Evolutionary conservation across 306 rosid genomes (phyloP).

Genomic region (Lagenaria siceraria): DNA sequence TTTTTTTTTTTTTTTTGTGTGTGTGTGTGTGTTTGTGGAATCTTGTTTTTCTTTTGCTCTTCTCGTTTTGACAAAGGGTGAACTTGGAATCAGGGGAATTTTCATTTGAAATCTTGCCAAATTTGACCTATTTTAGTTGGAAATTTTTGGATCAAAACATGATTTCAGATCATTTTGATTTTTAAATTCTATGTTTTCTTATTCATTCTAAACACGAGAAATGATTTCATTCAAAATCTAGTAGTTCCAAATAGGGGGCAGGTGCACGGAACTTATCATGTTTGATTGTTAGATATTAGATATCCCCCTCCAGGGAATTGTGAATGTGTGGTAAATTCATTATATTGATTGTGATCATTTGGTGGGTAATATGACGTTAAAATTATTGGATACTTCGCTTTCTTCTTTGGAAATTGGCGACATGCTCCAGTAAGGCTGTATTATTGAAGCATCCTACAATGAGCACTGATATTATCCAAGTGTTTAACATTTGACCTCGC

Average conservation of each 20-base stretch:
- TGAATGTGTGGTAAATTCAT: background rate
- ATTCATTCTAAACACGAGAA: too few relatives aligned
- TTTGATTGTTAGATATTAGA: background rate
- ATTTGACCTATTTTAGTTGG: too few relatives aligned
- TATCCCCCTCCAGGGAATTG: background rate
- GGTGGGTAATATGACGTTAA: background rate
- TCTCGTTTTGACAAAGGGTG: too few relatives aligned
- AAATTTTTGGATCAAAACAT: too few relatives aligned
- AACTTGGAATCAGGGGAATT: too few relatives aligned
- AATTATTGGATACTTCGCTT: background rate
- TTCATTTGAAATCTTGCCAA: too few relatives aligned
- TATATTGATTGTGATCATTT: background rate
- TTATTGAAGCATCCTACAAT: background rate
- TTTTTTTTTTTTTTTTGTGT: too few relatives aligned
- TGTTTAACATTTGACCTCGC: slow-evolving; percentile 15
- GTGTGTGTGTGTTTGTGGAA: too few relatives aligned
- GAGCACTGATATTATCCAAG: background rate
- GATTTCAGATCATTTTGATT: too few relatives aligned
- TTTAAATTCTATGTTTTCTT: too few relatives aligned
- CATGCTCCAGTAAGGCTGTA: background rate
- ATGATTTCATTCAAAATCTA: too few relatives aligned
- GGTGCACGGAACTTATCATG: background rate
- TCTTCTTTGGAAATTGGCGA: background rate
- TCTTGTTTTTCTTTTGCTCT: background rate
- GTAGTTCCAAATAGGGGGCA: too few relatives aligned